Conservation (phyloP, 371 early-diverging fungal genomes). For the Rhizopus delemar region DNA sequence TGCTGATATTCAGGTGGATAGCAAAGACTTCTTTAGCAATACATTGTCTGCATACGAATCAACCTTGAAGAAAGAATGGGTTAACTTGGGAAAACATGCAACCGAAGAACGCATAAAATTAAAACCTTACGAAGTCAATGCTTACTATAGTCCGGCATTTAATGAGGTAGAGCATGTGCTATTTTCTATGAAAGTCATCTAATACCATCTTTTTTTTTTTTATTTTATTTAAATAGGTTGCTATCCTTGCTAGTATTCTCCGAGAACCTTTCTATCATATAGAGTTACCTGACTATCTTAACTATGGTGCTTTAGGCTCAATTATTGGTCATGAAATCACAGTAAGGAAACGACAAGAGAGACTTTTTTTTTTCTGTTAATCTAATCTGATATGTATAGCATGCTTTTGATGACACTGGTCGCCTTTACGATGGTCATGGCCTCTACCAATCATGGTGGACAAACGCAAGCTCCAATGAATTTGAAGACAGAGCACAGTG, state of each 20-base stretch:
- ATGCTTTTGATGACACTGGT: conserved; percentile 57
- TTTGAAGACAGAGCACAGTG: conserved; percentile 59
- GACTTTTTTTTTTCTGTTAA: neutral
- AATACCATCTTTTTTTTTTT: too few species aligned
- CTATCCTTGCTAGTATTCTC: conserved; percentile 64
- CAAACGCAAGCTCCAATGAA: conserved; percentile 42
- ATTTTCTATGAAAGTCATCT: too few species aligned
- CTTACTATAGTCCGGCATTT: conserved; percentile 52
- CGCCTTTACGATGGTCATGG: conserved; percentile 57
- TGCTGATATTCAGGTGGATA: conserved; percentile 25
- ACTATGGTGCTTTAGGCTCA: conserved; percentile 62
- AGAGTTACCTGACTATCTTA: conserved; percentile 52
- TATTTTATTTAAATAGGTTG: neutral
- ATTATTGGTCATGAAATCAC: conserved; percentile 67
- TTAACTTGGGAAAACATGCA: conserved; percentile 36
- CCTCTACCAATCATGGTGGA: conserved; percentile 65
- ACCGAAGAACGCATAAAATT: conserved; percentile 55
- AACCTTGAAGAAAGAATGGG: conserved; percentile 25
- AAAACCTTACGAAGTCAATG: conserved; percentile 65
- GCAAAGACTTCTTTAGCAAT: conserved; percentile 46
- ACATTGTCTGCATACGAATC: conserved; percentile 28
- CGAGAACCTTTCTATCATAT: conserved; percentile 49
- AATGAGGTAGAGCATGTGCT: conserved; percentile 35
- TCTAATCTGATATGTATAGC: conserved; percentile 16
- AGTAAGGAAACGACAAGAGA: conserved; percentile 27